Conservation (phyloP, 345 rosid genomes). For the Acer yangbiense region DNA sequence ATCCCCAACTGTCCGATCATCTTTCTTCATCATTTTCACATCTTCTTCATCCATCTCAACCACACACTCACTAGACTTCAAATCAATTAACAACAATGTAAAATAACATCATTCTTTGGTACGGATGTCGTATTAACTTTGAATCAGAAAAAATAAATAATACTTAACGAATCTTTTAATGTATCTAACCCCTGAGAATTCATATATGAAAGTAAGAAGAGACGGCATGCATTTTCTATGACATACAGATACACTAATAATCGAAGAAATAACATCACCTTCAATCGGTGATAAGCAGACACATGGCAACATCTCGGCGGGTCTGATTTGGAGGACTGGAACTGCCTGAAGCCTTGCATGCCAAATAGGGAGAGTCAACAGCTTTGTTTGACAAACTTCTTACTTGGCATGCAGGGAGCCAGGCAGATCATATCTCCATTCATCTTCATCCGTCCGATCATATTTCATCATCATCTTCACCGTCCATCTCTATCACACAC, state of each 20-base stretch:
- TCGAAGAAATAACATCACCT: not conserved
- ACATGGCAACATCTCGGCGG: not conserved
- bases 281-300: not conserved
- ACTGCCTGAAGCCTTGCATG: slow-evolving; percentile 32
- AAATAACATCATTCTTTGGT: no score
- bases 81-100: not conserved
- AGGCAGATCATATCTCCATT: slow-evolving; percentile 23
- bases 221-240: not conserved
- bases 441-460: not conserved
- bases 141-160: no score
- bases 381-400: slow-evolving; percentile 12
- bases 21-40: not conserved
- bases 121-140: no score
- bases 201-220: not conserved
- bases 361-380: slow-evolving; percentile 27
- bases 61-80: not conserved
- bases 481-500: not conserved
- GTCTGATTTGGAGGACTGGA: not conserved
- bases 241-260: not conserved
- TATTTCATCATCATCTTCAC: not conserved
- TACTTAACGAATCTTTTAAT: no score
- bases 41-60: not conserved
- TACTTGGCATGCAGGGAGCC: slow-evolving; percentile 44
- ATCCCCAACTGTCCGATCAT: not conserved
- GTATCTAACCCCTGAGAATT: not conserved